phyloP scores from a whole-genome alignment of 805 yeast genomes.

The Myxozyma vanderwaltii region DNA sequence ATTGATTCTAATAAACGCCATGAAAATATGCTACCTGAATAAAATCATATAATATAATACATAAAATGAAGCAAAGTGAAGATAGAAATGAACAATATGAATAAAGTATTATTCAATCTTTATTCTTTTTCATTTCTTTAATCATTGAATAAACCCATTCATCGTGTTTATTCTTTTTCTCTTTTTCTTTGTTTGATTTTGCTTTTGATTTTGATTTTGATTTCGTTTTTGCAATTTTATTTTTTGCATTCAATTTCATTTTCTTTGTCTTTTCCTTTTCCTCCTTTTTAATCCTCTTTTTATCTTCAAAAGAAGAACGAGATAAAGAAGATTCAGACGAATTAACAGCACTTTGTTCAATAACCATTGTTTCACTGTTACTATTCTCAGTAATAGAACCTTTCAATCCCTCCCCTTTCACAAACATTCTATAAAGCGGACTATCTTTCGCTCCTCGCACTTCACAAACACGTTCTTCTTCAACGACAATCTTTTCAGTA shows the following conservation, averaged over 20 bases:
- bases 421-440: conserved; percentile 83
- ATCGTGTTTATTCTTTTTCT: conserved; percentile 14
- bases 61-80: too few relatives aligned
- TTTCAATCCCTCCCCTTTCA: conserved; percentile 77
- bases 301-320: conserved; percentile 10
- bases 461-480: conserved; percentile 48
- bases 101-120: neutral
- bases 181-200: conserved; percentile 35
- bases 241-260: too few relatives aligned
- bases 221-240: too few relatives aligned
- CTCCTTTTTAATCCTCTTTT: conserved; percentile 31
- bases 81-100: neutral
- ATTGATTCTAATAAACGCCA: too few relatives aligned
- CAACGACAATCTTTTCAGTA: conserved; percentile 36
- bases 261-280: conserved; percentile 36
- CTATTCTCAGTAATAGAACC: conserved; percentile 55
- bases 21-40: too few relatives aligned
- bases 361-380: neutral
- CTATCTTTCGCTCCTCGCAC: conserved; percentile 53
- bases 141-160: conserved; percentile 20
- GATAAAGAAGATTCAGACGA: too few relatives aligned
- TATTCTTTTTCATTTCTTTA: conserved; percentile 18
- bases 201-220: conserved; percentile 35
- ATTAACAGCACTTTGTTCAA: too few relatives aligned
- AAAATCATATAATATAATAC: too few relatives aligned